A percentile compares a stretch with the other conserved stretches of the same genome.
These are phyloP conservation scores for Brassica carinata DNA, from an alignment of 345 rosid species.

Conservation along the genomic window DNA sequence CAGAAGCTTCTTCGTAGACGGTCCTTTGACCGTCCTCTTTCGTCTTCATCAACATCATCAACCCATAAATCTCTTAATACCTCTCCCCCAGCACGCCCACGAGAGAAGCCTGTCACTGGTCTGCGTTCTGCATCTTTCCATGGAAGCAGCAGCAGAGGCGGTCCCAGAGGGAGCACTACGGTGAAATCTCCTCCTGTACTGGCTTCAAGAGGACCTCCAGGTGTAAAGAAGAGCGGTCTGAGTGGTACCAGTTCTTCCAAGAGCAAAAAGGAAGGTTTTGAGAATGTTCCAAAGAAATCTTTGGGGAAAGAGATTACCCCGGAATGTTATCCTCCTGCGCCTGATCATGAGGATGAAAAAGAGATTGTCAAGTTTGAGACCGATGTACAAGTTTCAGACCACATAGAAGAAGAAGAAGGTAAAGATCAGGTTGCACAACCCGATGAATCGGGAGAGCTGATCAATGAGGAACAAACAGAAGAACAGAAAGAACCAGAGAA, in stretches of 20 bases:
- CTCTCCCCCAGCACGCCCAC: slow-evolving; percentile 41
- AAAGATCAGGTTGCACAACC: slow-evolving; percentile 20
- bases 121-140: slow-evolving; percentile 42
- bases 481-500: slow-evolving; percentile 33
- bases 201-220: slow-evolving; percentile 22
- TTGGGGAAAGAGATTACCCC: slow-evolving; percentile 21
- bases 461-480: slow-evolving; percentile 29
- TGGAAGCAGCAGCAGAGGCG: slow-evolving; percentile 38
- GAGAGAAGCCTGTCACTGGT: slow-evolving; percentile 35
- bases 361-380: slow-evolving; percentile 39
- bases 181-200: slow-evolving; percentile 33
- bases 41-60: slow-evolving; percentile 47
- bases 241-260: slow-evolving; percentile 30
- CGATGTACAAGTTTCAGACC: slow-evolving; percentile 19
- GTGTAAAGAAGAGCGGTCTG: slow-evolving; percentile 33
- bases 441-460: slow-evolving; percentile 31
- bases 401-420: slow-evolving; percentile 30
- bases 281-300: slow-evolving; percentile 13
- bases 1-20: slow-evolving; percentile 60
- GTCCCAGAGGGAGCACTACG: slow-evolving; percentile 24
- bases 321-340: slow-evolving; percentile 12
- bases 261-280: slow-evolving; percentile 30
- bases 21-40: slow-evolving; percentile 69
- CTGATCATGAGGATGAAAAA: slow-evolving; percentile 34
- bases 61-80: slow-evolving; percentile 30